Base-by-base conservation (phyloP, 768 basidiomycete species). In the Nevesoporus exiguus region DNA sequence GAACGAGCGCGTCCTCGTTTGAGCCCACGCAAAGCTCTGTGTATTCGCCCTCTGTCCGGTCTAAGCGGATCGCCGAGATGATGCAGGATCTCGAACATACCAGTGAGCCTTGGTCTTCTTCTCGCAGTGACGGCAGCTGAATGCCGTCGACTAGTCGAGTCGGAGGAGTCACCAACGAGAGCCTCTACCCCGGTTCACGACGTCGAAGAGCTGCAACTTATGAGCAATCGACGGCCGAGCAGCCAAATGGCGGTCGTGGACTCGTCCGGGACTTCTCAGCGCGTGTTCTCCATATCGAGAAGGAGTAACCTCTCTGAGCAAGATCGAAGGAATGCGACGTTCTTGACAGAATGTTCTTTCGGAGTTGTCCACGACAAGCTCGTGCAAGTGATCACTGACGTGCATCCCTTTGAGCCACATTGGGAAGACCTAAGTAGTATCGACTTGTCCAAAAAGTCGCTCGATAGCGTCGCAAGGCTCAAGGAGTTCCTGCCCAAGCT, bases 341-440 rank as follows among this genome's bases (percentile, higher is more conserved):
- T 88, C 74, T 76, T 98, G 58, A 98, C 96, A 11, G 95, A 98
- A 66, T 98, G 95, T 66, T 98, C 95, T 39, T 99, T 99, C 67
- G 93, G 83, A 15, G 85, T 98, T 41, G 82, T 93, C n/a, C 91
- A 92, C 63, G 96, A 98, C 67, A 81, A 83, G 42, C 81, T 99
- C 6, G 88, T 98, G 2, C 83, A 90, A 68, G 85, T 91, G 62
- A 92, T 99, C 65, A 98, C 95, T 40, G 94, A 98, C 63, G 84
- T 94, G 13, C 88, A 94, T 66, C 93, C 95, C 19, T 97, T 90
- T 70, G 92, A 94, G 65, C 93, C 95, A 22, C 80, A 91, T 66
- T 99, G 97, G 97, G 95, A 98, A 62, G 76, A 80, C 37, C 72
- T 99, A 55, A 75, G 64, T 52, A 71, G 74, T 24, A 85, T 99